Percentiles rank a stretch among this genome's conserved stretches.
Evolutionary conservation across 2,329 filamentous ascomycete genomes (phyloP).

Genomic region (Aspergillus pseudoglaucus): DNA sequence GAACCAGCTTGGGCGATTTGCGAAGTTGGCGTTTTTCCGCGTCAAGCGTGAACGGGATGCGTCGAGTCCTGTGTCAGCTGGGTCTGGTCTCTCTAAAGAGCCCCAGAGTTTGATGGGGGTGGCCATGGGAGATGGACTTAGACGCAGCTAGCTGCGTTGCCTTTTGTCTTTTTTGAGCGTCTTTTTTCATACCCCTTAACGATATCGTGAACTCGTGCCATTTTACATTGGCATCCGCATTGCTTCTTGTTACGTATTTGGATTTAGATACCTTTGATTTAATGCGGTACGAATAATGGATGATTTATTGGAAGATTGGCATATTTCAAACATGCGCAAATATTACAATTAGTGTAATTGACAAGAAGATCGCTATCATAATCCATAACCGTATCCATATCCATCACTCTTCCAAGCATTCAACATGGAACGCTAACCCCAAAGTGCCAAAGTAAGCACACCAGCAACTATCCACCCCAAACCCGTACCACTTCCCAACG

Average conservation of each 20-base stretch:
- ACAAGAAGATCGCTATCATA: not conserved
- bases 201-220: not conserved
- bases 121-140: conserved; percentile 25
- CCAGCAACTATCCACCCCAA: not conserved
- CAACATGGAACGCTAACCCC: not conserved
- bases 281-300: not conserved
- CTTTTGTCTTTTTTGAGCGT: not conserved
- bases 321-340: not conserved
- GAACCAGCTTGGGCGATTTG: conserved; percentile 76
- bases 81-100: conserved; percentile 17
- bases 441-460: too few species aligned
- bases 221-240: not conserved
- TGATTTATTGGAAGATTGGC: not conserved
- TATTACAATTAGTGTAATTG: not conserved
- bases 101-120: conserved; percentile 33
- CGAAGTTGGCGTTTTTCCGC: conserved; percentile 76
- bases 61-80: conserved; percentile 18
- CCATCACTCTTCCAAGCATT: not conserved
- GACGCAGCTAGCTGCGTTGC: conserved; percentile 14
- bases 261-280: not conserved
- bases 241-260: not conserved
- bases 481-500: not conserved
- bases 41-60: conserved; percentile 59
- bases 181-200: not conserved
- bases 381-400: not conserved